Conservation (phyloP, 2,329 filamentous ascomycete genomes). For the Exophiala dermatitidis region DNA sequence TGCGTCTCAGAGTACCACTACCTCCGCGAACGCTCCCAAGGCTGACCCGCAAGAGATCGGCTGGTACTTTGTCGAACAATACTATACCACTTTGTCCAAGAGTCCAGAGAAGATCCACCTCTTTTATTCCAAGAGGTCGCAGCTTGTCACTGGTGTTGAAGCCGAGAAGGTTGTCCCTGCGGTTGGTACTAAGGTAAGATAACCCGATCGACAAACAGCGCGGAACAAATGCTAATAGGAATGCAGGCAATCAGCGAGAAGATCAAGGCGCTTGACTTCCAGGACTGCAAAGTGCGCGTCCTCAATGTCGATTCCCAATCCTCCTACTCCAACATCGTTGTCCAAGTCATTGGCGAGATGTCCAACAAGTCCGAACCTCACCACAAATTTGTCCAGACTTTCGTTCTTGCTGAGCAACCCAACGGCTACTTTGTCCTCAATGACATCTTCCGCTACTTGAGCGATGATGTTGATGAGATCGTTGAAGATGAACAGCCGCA, state of each 20-base stretch:
- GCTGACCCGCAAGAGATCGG: slow-evolving; percentile 72
- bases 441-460: slow-evolving; percentile 92
- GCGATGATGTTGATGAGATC: slow-evolving; percentile 63
- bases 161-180: slow-evolving; percentile 81
- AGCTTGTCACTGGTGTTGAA: slow-evolving; percentile 88
- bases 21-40: slow-evolving; percentile 30
- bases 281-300: slow-evolving; percentile 96
- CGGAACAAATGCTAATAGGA: slow-evolving; percentile 2
- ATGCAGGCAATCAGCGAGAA: slow-evolving; percentile 81
- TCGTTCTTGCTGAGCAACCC: slow-evolving; percentile 90
- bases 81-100: slow-evolving; percentile 96
- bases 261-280: slow-evolving; percentile 86
- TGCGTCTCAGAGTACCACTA: slow-evolving; percentile 25
- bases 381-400: slow-evolving; percentile 96
- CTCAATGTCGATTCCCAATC: slow-evolving; percentile 96
- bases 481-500: slow-evolving; percentile 37
- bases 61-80: slow-evolving; percentile 99
- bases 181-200: slow-evolving; percentile 73
- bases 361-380: slow-evolving; percentile 87
- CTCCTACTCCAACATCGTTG: slow-evolving; percentile 87
- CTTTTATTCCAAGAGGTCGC: slow-evolving; percentile 93
- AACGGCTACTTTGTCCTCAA: slow-evolving; percentile 98
- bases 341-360: slow-evolving; percentile 96
- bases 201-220: slow-evolving; percentile 16
- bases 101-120: slow-evolving; percentile 87